Conservation (phyloP, 2,329 filamentous ascomycete species). For the Helotiales sp. region DNA sequence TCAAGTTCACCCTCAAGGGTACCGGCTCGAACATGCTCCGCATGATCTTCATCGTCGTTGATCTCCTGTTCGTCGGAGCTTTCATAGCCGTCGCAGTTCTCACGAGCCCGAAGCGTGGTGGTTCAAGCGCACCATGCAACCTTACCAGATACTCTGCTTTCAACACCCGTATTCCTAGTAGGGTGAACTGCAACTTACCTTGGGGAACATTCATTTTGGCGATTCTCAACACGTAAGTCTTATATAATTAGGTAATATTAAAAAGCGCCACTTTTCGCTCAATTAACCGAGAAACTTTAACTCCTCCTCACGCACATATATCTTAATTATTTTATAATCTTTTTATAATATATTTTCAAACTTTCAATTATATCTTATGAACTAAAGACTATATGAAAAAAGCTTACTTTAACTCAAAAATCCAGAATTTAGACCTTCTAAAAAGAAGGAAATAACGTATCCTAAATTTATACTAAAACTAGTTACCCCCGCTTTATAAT, state of each 20-base stretch:
- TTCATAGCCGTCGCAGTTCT: constrained; percentile 52
- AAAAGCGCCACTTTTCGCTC: no score
- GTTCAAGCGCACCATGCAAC: constrained; percentile 43
- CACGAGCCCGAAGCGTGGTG: constrained; percentile 45
- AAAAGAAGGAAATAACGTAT: no score
- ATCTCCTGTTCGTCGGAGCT: constrained; percentile 48
- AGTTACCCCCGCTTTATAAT: background rate
- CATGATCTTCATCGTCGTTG: constrained; percentile 49
- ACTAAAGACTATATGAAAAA: no score
- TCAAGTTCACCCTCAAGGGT: constrained; percentile 45
- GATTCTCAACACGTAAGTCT: constrained; percentile 51
- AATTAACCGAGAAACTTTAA: no score
- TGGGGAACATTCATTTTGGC: constrained; percentile 51
- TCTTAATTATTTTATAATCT: no score
- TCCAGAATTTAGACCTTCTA: no score
- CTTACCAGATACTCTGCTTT: constrained; percentile 33
- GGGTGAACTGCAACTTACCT: constrained; percentile 46
- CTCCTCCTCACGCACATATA: no score
- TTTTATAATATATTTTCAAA: no score
- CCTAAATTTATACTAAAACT: background rate
- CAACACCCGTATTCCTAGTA: constrained; percentile 31
- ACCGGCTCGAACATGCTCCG: constrained; percentile 41
- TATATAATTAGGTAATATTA: background rate
- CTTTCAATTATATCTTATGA: no score
- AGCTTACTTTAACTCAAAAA: no score